A percentile compares a stretch with the other conserved stretches of the same genome.
These are phyloP conservation scores for Suhomyces atakaporum DNA, from an alignment of 1,139 yeast genomes.

Conservation along the genomic window DNA sequence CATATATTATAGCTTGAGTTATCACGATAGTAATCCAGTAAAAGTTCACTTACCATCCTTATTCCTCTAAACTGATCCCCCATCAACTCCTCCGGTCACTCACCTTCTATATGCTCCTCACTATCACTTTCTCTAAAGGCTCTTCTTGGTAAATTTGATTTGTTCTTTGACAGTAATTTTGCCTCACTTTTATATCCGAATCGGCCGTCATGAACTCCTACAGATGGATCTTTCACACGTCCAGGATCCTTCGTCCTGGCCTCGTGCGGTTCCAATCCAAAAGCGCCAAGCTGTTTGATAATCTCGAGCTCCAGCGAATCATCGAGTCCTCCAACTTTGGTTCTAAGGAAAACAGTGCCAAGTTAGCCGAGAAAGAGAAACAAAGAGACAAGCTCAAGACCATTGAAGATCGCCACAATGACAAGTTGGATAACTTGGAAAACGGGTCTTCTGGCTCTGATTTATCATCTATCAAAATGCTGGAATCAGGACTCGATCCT, in stretches of 20 bases:
- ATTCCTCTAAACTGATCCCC: too few species aligned
- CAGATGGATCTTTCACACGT: conserved; percentile 1
- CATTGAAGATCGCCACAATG: not conserved
- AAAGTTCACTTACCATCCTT: too few species aligned
- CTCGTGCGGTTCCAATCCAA: conserved; percentile 9
- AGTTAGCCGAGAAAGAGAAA: conserved; percentile 3
- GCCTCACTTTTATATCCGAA: not conserved
- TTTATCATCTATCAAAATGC: not conserved
- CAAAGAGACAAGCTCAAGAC: not conserved
- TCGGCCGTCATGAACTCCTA: not conserved
- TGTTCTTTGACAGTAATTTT: too few species aligned
- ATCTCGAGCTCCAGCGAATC: conserved; percentile 22
- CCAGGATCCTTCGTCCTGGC: not conserved
- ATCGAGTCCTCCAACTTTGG: conserved; percentile 27
- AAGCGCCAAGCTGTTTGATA: conserved; percentile 9
- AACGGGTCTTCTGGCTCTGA: not conserved
- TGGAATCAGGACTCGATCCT: conserved; percentile 1
- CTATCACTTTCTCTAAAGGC: too few species aligned
- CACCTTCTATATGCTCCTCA: too few species aligned
- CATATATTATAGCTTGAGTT: too few species aligned
- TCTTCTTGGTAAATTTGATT: too few species aligned
- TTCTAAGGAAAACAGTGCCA: conserved; percentile 14
- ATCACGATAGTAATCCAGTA: too few species aligned
- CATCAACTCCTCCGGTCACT: too few species aligned
- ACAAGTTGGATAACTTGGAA: not conserved